Evolutionary conservation across 495 filamentous ascomycete species (phyloP).

Genomic region (Podospora conica): DNA sequence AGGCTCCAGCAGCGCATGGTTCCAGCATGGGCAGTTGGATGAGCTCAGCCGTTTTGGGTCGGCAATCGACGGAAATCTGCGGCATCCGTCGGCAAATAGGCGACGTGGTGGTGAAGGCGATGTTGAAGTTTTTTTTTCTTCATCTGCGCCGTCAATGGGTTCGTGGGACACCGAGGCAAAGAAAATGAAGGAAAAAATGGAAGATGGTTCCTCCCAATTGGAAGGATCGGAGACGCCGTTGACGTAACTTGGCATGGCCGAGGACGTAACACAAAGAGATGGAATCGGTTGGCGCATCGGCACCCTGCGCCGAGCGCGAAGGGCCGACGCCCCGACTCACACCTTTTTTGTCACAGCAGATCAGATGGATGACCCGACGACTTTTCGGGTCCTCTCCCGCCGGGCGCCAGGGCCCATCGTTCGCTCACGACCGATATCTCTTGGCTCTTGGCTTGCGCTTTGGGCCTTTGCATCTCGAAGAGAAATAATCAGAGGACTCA

Average conservation of each 20-base stretch:
- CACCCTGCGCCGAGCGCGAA: neutral
- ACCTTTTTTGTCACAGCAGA: neutral
- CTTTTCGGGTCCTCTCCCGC: neutral
- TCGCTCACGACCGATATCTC: neutral
- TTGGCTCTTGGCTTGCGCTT: neutral
- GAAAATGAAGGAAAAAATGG: neutral
- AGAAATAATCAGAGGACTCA: neutral
- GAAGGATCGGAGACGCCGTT: neutral
- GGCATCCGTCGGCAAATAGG: conserved; percentile 5
- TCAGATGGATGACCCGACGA: neutral
- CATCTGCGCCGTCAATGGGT: neutral
- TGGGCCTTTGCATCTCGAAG: neutral
- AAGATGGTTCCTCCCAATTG: neutral
- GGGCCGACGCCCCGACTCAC: neutral
- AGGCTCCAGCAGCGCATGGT: neutral
- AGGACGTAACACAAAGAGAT: neutral
- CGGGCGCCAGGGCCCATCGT: neutral
- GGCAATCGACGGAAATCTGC: conserved; percentile 3
- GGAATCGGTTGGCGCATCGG: neutral
- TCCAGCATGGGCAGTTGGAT: neutral
- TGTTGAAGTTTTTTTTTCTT: neutral
- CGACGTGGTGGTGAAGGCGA: neutral
- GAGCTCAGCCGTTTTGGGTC: neutral
- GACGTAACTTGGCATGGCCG: neutral
- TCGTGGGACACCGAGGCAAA: neutral